A percentile compares a stretch with the other conserved stretches of the same genome.
Evolutionary conservation across 208 protist species (phyloP).

Genomic region (Balamuthia mandrillaris): DNA sequence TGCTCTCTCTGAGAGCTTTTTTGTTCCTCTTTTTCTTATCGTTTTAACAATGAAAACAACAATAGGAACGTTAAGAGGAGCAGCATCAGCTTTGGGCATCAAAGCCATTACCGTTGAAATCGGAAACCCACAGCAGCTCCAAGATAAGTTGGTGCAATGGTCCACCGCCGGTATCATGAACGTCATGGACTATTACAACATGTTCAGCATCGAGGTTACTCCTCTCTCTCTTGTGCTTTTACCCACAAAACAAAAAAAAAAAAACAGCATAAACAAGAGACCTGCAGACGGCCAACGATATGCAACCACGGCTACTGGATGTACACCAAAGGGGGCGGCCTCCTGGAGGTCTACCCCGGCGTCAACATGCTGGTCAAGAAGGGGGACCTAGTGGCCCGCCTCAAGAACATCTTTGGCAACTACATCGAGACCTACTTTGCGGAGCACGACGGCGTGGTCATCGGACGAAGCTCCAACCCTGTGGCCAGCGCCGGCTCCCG

Average conservation of each 20-base stretch:
- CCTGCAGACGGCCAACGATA: neutral
- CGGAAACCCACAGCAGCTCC: constrained; percentile 41
- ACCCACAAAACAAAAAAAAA: neutral
- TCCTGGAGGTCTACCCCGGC: constrained; percentile 36
- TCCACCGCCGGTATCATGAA: constrained; percentile 36
- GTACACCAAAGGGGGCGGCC: constrained; percentile 32
- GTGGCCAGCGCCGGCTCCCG: constrained; percentile 41
- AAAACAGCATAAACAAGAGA: no score
- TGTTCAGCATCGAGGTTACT: no score
- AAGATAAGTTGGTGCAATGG: constrained; percentile 25
- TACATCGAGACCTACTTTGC: constrained; percentile 36
- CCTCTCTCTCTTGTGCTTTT: no score
- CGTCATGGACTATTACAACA: constrained; percentile 30
- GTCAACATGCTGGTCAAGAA: constrained; percentile 41
- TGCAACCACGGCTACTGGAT: constrained; percentile 39
- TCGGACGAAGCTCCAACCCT: constrained; percentile 51
- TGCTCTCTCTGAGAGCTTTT: neutral
- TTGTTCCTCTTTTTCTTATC: no score
- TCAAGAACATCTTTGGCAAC: constrained; percentile 41
- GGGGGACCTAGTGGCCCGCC: constrained; percentile 15
- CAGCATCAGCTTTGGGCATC: constrained; percentile 25
- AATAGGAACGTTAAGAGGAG: constrained; percentile 42
- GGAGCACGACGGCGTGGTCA: constrained; percentile 47
- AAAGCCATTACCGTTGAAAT: constrained; percentile 55
- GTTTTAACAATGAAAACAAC: no score